Conservation (phyloP, 352 stramenopile genomes). For the Peronospora destructor region DNA sequence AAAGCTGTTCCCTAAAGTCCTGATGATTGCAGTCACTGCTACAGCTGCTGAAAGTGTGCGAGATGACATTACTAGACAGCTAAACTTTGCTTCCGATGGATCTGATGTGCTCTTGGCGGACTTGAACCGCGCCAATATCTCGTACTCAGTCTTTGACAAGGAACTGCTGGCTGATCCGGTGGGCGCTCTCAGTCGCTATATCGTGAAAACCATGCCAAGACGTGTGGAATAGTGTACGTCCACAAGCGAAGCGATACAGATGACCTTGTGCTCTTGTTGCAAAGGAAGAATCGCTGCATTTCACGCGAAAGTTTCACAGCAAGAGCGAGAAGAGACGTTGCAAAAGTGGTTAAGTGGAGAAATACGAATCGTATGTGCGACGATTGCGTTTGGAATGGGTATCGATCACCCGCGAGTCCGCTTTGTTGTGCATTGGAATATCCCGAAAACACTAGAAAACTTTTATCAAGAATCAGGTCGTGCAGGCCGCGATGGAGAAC, state of each 20-base stretch:
- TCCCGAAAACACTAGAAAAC: slow-evolving; percentile 88
- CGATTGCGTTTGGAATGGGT: slow-evolving; percentile 90
- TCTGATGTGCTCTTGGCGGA: slow-evolving; percentile 41
- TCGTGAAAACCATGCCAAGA: slow-evolving; percentile 29
- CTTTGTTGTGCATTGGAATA: slow-evolving; percentile 87
- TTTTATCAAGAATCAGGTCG: slow-evolving; percentile 96
- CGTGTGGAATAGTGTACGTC: slow-evolving; percentile 46
- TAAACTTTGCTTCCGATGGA: slow-evolving; percentile 29
- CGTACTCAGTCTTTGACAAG: slow-evolving; percentile 47
- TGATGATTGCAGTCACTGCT: slow-evolving; percentile 86
- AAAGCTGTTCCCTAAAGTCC: slow-evolving; percentile 24
- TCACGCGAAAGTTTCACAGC: slow-evolving; percentile 41
- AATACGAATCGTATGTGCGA: slow-evolving; percentile 84
- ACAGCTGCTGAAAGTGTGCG: slow-evolving; percentile 75
- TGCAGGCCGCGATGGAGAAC: slow-evolving; percentile 89
- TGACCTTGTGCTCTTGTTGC: slow-evolving; percentile 29
- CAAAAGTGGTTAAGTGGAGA: slow-evolving; percentile 40
- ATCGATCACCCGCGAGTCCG: slow-evolving; percentile 89
- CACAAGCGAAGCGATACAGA: slow-evolving; percentile 54
- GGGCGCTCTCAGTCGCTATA: slow-evolving; percentile 34
- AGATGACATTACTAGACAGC: slow-evolving; percentile 42
- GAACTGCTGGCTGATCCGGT: slow-evolving; percentile 39
- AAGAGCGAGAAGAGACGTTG: slow-evolving; percentile 36
- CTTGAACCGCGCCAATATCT: slow-evolving; percentile 59
- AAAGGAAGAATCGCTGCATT: slow-evolving; percentile 37